Conservation (phyloP, 2,329 filamentous ascomycete species). For the Fusarium multiceps region DNA sequence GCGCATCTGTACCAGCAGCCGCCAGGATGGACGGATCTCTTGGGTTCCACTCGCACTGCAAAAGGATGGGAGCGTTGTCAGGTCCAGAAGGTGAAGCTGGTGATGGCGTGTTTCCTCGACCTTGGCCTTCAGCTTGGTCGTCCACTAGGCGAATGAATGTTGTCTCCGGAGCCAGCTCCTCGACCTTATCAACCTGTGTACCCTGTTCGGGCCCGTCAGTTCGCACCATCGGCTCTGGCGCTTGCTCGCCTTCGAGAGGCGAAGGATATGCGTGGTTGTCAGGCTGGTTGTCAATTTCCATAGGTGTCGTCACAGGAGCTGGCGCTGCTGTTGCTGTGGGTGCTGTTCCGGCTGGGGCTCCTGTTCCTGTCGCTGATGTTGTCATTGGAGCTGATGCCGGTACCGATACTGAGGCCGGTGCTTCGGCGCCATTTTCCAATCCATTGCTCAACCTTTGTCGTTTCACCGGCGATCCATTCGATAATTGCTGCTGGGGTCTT, state of each 20-base stretch:
- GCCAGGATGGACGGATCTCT: conserved; percentile 72
- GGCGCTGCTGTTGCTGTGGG: conserved; percentile 25
- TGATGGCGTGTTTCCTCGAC: conserved; percentile 48
- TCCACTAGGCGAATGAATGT: conserved; percentile 68
- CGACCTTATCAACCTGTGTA: conserved; percentile 72
- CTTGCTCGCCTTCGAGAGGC: conserved; percentile 68
- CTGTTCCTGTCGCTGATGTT: conserved; percentile 21
- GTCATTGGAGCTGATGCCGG: conserved; percentile 35
- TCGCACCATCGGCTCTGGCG: conserved; percentile 62
- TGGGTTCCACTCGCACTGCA: conserved; percentile 77
- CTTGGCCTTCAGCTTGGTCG: conserved; percentile 52
- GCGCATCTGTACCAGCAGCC: conserved; percentile 75
- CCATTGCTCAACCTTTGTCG: conserved; percentile 71
- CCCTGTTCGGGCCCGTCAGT: conserved; percentile 73
- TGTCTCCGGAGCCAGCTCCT: conserved; percentile 69
- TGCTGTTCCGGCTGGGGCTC: conserved; percentile 23
- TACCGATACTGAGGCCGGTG: conserved; percentile 41
- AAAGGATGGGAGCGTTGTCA: conserved; percentile 69
- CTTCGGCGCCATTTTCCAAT: conserved; percentile 66
- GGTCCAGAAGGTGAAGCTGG: conserved; percentile 53
- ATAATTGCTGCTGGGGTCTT: conserved; percentile 60
- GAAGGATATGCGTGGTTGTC: conserved; percentile 74
- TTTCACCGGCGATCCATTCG: conserved; percentile 69
- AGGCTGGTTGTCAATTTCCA: conserved; percentile 68
- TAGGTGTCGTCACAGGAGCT: conserved; percentile 60